Evolutionary conservation across 2,329 filamentous ascomycete genomes (phyloP).

Genomic region (Rutstroemia sp.): DNA sequence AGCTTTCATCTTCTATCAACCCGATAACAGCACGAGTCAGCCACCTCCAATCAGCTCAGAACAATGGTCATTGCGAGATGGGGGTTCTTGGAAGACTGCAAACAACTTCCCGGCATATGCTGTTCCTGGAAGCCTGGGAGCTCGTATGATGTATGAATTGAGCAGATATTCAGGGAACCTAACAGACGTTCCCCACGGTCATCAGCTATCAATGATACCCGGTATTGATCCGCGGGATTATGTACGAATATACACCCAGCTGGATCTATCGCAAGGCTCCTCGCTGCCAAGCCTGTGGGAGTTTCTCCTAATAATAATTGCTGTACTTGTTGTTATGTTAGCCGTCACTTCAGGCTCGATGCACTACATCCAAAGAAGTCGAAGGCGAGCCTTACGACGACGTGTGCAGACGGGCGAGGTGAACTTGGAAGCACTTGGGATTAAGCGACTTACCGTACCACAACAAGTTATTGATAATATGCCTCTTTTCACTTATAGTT

Average conservation of each 20-base stretch:
- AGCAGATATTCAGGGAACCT: slow-evolving; percentile 72
- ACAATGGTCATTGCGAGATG: slow-evolving; percentile 65
- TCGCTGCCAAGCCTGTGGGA: slow-evolving; percentile 71
- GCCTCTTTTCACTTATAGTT: slow-evolving; percentile 70
- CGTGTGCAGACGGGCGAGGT: slow-evolving; percentile 73
- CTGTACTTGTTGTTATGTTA: slow-evolving; percentile 62
- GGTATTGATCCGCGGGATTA: slow-evolving; percentile 50
- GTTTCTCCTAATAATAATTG: slow-evolving; percentile 65
- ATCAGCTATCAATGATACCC: slow-evolving; percentile 48
- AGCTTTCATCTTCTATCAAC: slow-evolving; percentile 57
- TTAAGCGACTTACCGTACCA: slow-evolving; percentile 75
- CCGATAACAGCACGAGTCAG: slow-evolving; percentile 46
- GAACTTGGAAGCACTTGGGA: slow-evolving; percentile 77
- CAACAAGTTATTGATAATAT: slow-evolving; percentile 62
- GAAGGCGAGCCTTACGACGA: slow-evolving; percentile 58
- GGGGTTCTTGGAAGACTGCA: slow-evolving; percentile 61
- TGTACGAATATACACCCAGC: slow-evolving; percentile 51
- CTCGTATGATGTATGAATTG: slow-evolving; percentile 62
- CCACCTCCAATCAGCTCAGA: slow-evolving; percentile 60
- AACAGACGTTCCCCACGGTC: slow-evolving; percentile 50
- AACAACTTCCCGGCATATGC: slow-evolving; percentile 79
- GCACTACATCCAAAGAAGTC: slow-evolving; percentile 68
- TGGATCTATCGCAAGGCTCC: slow-evolving; percentile 40
- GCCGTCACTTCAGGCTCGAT: slow-evolving; percentile 60
- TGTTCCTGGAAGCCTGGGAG: slow-evolving; percentile 60